Evolutionary conservation across 805 yeast species (phyloP), one percentile per base, ranked within the genome.

Genomic region (Kluyveromyces siamensis): DNA sequence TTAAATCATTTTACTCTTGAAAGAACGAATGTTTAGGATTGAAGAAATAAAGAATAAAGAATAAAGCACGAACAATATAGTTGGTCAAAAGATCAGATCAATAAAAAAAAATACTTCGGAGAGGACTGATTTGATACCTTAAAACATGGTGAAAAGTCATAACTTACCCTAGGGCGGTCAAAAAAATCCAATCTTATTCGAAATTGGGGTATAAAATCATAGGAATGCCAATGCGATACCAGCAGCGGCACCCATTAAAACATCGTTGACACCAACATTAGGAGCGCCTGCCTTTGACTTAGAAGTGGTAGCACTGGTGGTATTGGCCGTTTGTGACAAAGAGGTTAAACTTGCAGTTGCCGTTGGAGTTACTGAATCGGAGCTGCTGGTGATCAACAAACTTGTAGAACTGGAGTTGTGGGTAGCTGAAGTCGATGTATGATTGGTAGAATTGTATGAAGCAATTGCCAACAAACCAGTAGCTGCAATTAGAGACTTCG

Each of bases 401-500:
- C 35, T 30, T 37, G 60, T 48, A 25, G 55, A 52, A 33, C 48
- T 48, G 45, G 49, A 47, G 18, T 52, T 46, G 43, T 46, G 52
- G 14, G 53, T 46, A 8, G 53, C 44, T 11, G 63, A 37, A 35
- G 65, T 33, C 10, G 13, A 19, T 27, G 44, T 58, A 38, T 66
- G 57, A 59, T 62, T 64, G 41, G 62, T 57, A 35, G 67, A 58
- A 59, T 62, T 64, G 41, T 61, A 54, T 16, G 73, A 67, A 43
- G 77, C 73, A 47, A 72, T 63, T 25, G 76, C 74, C 27, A 68
- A 52, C 44, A 70, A 57, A 48, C 72, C 74, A 49, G 62, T 59
- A 44, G 72, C 70, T 52, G 61, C 63, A n/a, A 62, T 55, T 47
- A 69, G 52, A 9, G 67, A 51, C 8, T 18, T 27, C 14, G 37